Evolutionary conservation across 2,329 filamentous ascomycete species (phyloP), one percentile per base, ranked within the genome.

Genomic region (Stenocarpella maydis): DNA sequence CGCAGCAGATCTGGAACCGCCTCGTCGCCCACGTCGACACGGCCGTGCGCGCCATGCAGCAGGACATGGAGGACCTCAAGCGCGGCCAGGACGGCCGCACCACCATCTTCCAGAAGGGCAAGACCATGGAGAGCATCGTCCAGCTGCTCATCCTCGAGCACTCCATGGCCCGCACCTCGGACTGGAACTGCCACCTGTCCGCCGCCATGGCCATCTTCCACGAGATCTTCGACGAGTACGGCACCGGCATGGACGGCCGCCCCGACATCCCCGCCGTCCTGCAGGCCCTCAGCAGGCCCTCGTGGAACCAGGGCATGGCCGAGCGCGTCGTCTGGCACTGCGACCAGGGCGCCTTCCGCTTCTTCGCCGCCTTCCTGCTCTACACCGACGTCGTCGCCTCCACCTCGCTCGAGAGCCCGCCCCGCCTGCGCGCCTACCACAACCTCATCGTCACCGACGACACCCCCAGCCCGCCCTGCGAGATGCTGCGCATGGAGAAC

Each of bases 61-160:
- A 89, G 74, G 92, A 96, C 47, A 68, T 71, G 69, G 66, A 71
- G 45, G 69, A 71, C 47, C 52, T 71, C 19, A 68, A 65, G 31
- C 49, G 24, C 10, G 68, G 60, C 58, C 65, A 64, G 45, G 66
- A 61, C 53, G 55, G 60, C 37, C 34, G 21, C 26, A 39, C 69
- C 3, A 71, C 69, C 45, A 65, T 71, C 50, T 68, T 71, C 37
- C 60, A 71, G 21, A 68, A 68, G 47, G 69, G 65, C 47, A 68
- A 70, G 65, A 63, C 85, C 24, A 79, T 88, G 74, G 82, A 85
- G 74, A 83, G 82, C 74, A 83, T 87, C 72, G 75, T 86, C 41
- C 86, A 88, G 74, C 80, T 88, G 67, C 82, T 87, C 64, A 82
- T 84, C 69, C 88, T 87, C 71, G 85, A 88, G 74, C 78, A 84